Conservation (phyloP, 495 filamentous ascomycete species). For the Tetracladium setigerum region DNA sequence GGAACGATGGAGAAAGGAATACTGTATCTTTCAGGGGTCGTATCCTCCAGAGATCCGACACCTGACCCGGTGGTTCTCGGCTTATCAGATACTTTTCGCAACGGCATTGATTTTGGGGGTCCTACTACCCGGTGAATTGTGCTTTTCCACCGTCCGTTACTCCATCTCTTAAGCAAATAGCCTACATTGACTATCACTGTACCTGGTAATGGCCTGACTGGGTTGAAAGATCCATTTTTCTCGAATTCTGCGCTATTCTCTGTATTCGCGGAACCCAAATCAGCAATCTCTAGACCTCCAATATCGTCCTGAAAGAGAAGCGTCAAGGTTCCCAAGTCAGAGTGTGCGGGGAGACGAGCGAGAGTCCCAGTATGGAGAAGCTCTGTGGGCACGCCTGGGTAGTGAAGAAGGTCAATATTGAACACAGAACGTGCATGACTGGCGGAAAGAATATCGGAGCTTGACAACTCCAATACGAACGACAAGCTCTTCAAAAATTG, state of each 20-base stretch:
- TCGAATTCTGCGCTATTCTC: constrained; percentile 48
- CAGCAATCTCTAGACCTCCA: constrained; percentile 43
- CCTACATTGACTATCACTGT: constrained; percentile 52
- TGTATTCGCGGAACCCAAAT: background rate
- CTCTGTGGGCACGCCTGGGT: constrained; percentile 48
- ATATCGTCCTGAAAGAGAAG: constrained; percentile 44
- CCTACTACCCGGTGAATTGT: background rate
- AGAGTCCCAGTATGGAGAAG: constrained; percentile 34
- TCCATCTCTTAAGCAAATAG: constrained; percentile 55
- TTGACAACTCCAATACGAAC: too few relatives aligned
- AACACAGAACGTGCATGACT: too few relatives aligned
- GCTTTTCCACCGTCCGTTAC: constrained; percentile 34
- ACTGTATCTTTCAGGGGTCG: constrained; percentile 48
- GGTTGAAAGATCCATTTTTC: too few relatives aligned
- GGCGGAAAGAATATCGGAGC: too few relatives aligned
- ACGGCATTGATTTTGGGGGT: too few relatives aligned
- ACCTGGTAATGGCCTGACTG: constrained; percentile 38
- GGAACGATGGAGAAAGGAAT: constrained; percentile 57
- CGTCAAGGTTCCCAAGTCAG: constrained; percentile 43
- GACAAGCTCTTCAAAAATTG: background rate
- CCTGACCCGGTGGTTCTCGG: too few relatives aligned
- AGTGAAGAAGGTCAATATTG: constrained; percentile 63
- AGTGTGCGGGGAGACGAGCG: constrained; percentile 47
- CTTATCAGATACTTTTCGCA: too few relatives aligned
- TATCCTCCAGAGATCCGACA: constrained; percentile 26